These are phyloP conservation scores for Geranium incanum DNA, from an alignment of 441 rosid genomes.

Conservation along the genomic window DNA sequence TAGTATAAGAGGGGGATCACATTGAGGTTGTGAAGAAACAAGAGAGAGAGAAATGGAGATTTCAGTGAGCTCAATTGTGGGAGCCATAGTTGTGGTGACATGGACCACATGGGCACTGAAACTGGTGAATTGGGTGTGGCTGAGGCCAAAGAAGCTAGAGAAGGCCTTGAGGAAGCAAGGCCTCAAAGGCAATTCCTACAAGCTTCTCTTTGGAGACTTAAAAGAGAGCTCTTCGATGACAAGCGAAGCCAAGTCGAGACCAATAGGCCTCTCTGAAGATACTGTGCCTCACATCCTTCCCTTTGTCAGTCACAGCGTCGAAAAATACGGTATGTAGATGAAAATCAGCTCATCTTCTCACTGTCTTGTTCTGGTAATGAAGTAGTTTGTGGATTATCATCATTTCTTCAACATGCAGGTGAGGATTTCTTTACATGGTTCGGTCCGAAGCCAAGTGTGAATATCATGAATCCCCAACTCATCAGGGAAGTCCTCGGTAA, in stretches of 20 bases:
- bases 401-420: constrained; percentile 15
- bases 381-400: not conserved
- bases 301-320: constrained; percentile 12
- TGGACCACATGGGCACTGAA: constrained; percentile 33
- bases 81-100: constrained; percentile 11
- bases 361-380: too few relatives aligned
- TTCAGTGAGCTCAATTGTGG: constrained; percentile 17
- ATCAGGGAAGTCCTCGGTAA: constrained; percentile 33
- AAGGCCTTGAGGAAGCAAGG: constrained; percentile 34
- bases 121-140: constrained; percentile 39
- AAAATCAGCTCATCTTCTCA: too few relatives aligned
- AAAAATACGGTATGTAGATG: constrained; percentile 20
- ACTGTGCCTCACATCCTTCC: constrained; percentile 28
- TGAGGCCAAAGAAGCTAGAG: constrained; percentile 40
- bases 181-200: constrained; percentile 37
- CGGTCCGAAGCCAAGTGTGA: constrained; percentile 33
- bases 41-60: constrained; percentile 17
- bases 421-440: constrained; percentile 30
- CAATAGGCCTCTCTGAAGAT: constrained; percentile 25
- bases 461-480: constrained; percentile 25
- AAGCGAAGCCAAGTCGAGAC: constrained; percentile 28
- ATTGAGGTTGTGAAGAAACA: too few relatives aligned
- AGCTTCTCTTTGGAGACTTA: constrained; percentile 32
- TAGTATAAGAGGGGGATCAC: too few relatives aligned
- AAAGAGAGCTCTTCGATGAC: constrained; percentile 24